Percentiles rank a stretch among this genome's conserved stretches.
Evolutionary conservation across 2,329 filamentous ascomycete genomes (phyloP).

Genomic region (Alternaria novae-zelandiae): DNA sequence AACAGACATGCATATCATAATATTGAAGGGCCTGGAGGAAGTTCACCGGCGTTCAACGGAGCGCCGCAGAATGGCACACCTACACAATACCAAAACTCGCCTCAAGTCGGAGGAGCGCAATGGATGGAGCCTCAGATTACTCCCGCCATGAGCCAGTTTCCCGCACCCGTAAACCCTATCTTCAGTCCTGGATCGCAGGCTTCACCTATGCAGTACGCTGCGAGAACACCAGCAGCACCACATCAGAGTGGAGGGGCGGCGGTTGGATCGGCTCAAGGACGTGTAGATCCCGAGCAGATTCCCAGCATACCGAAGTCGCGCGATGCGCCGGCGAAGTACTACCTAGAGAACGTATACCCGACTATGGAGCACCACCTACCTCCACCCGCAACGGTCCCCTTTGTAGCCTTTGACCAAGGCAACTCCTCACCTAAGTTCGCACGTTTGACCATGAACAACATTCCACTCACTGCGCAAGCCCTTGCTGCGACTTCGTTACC

Average conservation of each 20-base stretch:
- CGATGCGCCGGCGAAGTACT: slow-evolving; percentile 82
- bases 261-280: slow-evolving; percentile 69
- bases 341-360: slow-evolving; percentile 85
- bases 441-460: slow-evolving; percentile 89
- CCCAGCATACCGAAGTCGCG: slow-evolving; percentile 87
- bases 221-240: slow-evolving; percentile 33
- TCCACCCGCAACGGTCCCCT: slow-evolving; percentile 85
- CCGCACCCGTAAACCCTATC: slow-evolving; percentile 60
- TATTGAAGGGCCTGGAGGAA: slow-evolving; percentile 72
- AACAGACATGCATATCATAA: slow-evolving; percentile 91
- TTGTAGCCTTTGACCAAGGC: slow-evolving; percentile 93
- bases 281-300: slow-evolving; percentile 89
- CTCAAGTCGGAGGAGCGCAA: slow-evolving; percentile 43
- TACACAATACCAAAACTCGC: slow-evolving; percentile 57
- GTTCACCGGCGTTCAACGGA: slow-evolving; percentile 73
- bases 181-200: slow-evolving; percentile 54
- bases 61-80: slow-evolving; percentile 65
- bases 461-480: slow-evolving; percentile 82
- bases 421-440: slow-evolving; percentile 96
- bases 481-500: slow-evolving; percentile 81
- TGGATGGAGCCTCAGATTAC: slow-evolving; percentile 53
- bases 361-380: slow-evolving; percentile 95
- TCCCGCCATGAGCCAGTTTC: slow-evolving; percentile 65
- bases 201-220: slow-evolving; percentile 46
- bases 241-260: slow-evolving; percentile 40